A percentile compares a stretch with the other conserved stretches of the same genome.
Conservation (phyloP, 148 eudicot species). For the Cornus kousa region DNA sequence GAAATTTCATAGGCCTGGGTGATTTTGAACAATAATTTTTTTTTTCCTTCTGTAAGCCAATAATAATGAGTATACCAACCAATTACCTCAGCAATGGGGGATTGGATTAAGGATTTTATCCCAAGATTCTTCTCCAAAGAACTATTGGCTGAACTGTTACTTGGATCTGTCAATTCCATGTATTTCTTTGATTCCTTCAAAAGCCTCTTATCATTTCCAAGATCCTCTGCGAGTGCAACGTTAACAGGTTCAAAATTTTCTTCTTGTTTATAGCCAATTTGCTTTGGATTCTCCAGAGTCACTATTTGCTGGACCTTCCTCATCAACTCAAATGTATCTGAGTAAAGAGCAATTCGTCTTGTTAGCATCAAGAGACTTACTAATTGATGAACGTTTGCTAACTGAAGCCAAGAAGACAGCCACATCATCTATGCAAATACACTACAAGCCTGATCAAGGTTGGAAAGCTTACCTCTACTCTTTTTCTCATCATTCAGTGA, state of each 20-base stretch:
- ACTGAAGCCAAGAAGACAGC: background rate
- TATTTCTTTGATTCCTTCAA: background rate
- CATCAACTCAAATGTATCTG: background rate
- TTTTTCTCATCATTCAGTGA: background rate
- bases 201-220: background rate
- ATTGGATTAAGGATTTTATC: background rate
- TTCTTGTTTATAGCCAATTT: background rate
- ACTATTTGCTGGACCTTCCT: background rate
- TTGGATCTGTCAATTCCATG: background rate
- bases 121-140: background rate
- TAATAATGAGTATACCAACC: background rate
- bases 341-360: background rate
- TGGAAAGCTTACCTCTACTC: conserved; percentile 1
- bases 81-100: background rate
- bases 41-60: too few relatives aligned
- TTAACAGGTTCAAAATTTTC: background rate
- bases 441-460: background rate
- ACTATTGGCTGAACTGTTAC: background rate
- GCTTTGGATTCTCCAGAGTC: background rate
- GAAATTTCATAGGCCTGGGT: background rate
- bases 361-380: background rate
- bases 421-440: background rate
- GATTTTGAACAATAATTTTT: too few relatives aligned
- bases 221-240: background rate
- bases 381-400: background rate